Conservation (phyloP, 257 asterid species). For the Jaltomata sinuosa region DNA sequence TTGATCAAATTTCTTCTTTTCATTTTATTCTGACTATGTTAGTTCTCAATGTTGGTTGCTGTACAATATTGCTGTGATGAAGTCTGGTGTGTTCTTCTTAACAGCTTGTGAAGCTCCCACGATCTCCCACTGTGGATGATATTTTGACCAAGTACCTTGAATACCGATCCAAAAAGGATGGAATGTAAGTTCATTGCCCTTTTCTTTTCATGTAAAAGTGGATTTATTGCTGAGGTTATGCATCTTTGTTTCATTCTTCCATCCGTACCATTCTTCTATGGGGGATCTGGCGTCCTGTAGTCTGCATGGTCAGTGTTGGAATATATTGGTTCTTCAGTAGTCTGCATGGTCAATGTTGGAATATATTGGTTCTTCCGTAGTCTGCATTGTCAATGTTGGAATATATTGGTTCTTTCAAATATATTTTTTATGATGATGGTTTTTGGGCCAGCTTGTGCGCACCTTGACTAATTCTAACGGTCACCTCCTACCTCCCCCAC, state of each 20-base stretch:
- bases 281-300: not conserved
- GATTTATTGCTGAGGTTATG: not conserved
- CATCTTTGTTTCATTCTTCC: not conserved
- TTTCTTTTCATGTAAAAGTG: not conserved
- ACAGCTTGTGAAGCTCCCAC: conserved; percentile 96
- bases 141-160: conserved; percentile 72
- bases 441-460: not conserved
- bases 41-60: not conserved
- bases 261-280: not conserved
- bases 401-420: not conserved
- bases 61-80: not conserved
- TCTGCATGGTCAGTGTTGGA: not conserved
- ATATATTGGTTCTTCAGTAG: not conserved
- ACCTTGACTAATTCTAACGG: not conserved
- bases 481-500: not conserved
- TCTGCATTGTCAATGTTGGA: not conserved
- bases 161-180: conserved; percentile 73
- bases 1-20: not conserved
- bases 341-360: not conserved
- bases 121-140: conserved; percentile 81
- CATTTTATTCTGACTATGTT: not conserved
- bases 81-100: conserved; percentile 1
- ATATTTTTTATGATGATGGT: not conserved
- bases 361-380: not conserved
- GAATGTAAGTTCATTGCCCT: conserved; percentile 50